Evolutionary conservation across 192 early-diverging fungal species (phyloP), one percentile per base, ranked within the genome.

Genomic region (Entomortierella beljakovae): DNA sequence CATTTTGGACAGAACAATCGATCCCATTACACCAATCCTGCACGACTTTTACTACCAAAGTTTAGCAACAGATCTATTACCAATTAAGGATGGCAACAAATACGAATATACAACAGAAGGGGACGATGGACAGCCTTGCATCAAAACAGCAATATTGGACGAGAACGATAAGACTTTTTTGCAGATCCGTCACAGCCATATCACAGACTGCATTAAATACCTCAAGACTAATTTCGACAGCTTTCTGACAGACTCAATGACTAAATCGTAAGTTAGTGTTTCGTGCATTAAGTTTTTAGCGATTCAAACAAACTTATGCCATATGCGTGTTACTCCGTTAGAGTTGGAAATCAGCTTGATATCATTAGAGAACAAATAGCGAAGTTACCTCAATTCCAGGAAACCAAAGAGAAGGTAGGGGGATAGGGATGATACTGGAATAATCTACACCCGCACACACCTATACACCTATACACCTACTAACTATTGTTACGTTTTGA

Each of bases 1-100:
- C 33, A 90, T 99, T 60, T 81, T 94, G 11, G 98, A 99, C 71
- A 90, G 98, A 35, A 91, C 92, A 6, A 86, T 98, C 43, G 98
- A 99, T 81, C 90, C 94, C 46, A 90, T 93, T 64, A 88, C 94
- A 8, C 97, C 98, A 22, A 87, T 99, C 13, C 77, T 98, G 40
- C 97, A 99, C 83, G 98, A 99, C 75, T 99, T 99, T 68, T 96
- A 94, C 1, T 99, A 99, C 71, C 97, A 99, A 81, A 96, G 96
- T 2, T 94, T 99, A 94, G 90, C 94, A 60, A 90, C 95, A 50
- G 98, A 99, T 75, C 73, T 99, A 80, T 71, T 99, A 18, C 57
- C 61, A 2, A 64, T 93, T 26, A 83, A 90, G 66, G 89, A 93
- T 35, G 88, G 88, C 15, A 70, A 71, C 34, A 93, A 91, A 57